Evolutionary conservation across 352 stramenopile species (phyloP).

Genomic region (Phytophthora sp.): DNA sequence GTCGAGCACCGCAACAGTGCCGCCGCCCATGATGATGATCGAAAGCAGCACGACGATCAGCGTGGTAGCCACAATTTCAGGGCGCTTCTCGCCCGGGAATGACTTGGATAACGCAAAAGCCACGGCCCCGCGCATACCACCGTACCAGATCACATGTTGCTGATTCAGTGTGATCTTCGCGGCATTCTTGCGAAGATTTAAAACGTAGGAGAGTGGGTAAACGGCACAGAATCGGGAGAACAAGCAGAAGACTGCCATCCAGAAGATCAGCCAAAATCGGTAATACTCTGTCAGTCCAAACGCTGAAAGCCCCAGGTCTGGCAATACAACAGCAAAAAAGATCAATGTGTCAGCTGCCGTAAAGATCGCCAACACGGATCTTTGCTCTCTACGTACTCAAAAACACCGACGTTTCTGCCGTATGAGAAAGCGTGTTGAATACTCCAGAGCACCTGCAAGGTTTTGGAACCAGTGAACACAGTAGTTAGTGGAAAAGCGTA

Average conservation of each 20-base stretch:
- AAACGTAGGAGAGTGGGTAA: slow-evolving; percentile 84
- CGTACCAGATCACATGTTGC: slow-evolving; percentile 96
- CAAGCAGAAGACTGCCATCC: slow-evolving; percentile 87
- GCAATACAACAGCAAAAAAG: slow-evolving; percentile 3
- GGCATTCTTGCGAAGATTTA: slow-evolving; percentile 68
- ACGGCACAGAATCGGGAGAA: slow-evolving; percentile 84
- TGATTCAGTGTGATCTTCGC: slow-evolving; percentile 86
- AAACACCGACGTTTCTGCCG: slow-evolving; percentile 94
- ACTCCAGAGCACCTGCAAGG: slow-evolving; percentile 74
- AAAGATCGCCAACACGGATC: neutral
- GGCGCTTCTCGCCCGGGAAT: slow-evolving; percentile 87
- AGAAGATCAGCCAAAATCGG: slow-evolving; percentile 88
- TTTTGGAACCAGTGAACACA: neutral
- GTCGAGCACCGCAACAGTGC: slow-evolving; percentile 90
- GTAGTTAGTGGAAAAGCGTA: slow-evolving; percentile 4
- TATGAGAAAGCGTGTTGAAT: slow-evolving; percentile 92
- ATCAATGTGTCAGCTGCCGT: neutral
- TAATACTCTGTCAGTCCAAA: slow-evolving; percentile 85
- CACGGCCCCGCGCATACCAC: slow-evolving; percentile 92
- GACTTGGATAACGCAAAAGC: slow-evolving; percentile 92
- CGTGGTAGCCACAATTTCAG: slow-evolving; percentile 90
- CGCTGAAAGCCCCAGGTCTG: slow-evolving; percentile 91
- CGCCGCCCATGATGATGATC: slow-evolving; percentile 91
- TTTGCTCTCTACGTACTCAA: slow-evolving; percentile 63
- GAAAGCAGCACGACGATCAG: slow-evolving; percentile 93